Base-by-base conservation (phyloP, 768 basidiomycete genomes). In the Podaxis carcinomalis region DNA sequence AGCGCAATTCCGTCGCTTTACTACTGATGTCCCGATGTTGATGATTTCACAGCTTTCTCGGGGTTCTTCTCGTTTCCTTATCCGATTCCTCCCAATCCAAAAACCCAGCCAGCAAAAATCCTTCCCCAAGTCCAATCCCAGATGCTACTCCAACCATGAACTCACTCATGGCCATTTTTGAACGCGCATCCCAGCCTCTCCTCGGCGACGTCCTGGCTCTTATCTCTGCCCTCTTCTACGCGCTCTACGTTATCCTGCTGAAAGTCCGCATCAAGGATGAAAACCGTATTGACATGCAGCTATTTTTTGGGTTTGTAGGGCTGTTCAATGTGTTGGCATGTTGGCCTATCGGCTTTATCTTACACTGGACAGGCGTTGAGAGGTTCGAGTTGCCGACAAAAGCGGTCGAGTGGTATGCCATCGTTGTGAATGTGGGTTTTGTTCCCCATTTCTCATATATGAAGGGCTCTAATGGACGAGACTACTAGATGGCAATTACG, bases 241-340 rank as follows among this genome's bases (percentile, higher is more conserved):
- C 94, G 0, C 72, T 90, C 50, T 98, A 98, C 73, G 87, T 95
- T 47, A 88, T 89, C 64, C 79, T 96, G 52, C 81, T 98, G 68
- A 98, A 98, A 73, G 89, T 95, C 49, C 85, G 85, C 59, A 90
- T 97, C 56, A 84, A 82, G 47, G 80, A 82, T 37, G 93, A 95
- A 68, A 89, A 89, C 4, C 82, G 93, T 57, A 83, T 95, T 66
- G 87, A 95, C 70, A 95, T 95, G 94, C 90, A 93, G 64, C 79
- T 95, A 28, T 95, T 97, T 78, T 95, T 97, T 68, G 95, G 95
- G 23, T 96, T 92, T 65, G 93, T 96, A 27, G 93, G 95, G 9
- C 75, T 93, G 13, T 92, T 92, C 78, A 96, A 92, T 71, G 84
- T 93, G 68, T 62, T 90, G 4, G 71, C 78, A 14, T 84, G 84